Percentiles rank a stretch among this genome's conserved stretches.
Evolutionary conservation across 139 green algal species (phyloP).

Genomic region (Astrephomene gubernaculifera): DNA sequence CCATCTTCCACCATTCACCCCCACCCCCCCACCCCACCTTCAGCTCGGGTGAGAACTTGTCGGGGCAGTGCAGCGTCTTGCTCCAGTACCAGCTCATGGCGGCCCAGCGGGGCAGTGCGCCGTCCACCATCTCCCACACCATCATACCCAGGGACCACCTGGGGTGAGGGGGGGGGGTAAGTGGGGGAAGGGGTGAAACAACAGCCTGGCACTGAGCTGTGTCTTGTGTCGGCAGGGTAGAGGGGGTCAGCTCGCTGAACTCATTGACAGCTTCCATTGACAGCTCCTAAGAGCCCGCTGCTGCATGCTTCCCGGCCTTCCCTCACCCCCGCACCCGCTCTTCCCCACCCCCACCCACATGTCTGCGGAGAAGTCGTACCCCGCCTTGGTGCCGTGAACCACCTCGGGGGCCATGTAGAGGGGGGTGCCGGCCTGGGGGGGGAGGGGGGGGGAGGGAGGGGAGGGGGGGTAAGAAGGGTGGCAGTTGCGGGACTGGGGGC

Average conservation of each 20-base stretch:
- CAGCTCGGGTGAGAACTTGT: conserved; percentile 44
- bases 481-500: too few species aligned
- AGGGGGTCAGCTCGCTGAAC: neutral
- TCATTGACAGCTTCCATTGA: neutral
- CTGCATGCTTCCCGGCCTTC: neutral
- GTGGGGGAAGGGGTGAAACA: neutral
- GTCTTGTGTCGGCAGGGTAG: neutral
- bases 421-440: conserved; percentile 38
- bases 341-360: conserved; percentile 34
- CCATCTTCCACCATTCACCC: neutral
- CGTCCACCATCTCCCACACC: conserved; percentile 57
- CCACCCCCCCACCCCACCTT: neutral
- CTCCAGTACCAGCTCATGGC: conserved; percentile 53
- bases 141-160: conserved; percentile 55
- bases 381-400: conserved; percentile 38
- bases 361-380: conserved; percentile 45
- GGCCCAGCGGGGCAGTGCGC: conserved; percentile 43
- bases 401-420: conserved; percentile 54
- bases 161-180: neutral
- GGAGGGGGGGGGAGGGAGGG: neutral
- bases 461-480: neutral
- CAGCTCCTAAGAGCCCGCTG: neutral
- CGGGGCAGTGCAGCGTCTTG: conserved; percentile 46
- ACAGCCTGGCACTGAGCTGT: neutral
- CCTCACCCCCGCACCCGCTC: neutral